These are phyloP conservation scores for Fusarium chlamydosporum DNA, from an alignment of 2,329 filamentous ascomycete genomes.

Conservation along the genomic window DNA sequence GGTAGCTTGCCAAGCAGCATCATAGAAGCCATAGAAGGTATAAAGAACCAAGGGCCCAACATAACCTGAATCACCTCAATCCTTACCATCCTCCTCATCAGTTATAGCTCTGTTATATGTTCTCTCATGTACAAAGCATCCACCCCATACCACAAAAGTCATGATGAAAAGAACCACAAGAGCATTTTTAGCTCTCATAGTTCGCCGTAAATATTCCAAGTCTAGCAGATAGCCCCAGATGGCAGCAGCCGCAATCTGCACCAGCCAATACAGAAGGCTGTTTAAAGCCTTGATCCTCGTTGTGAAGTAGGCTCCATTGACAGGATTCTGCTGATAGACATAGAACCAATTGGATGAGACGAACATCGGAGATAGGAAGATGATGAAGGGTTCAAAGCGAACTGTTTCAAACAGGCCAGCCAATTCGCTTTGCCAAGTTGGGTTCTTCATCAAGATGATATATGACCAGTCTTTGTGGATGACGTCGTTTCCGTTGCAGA, in stretches of 20 bases:
- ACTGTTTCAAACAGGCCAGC: slow-evolving; percentile 81
- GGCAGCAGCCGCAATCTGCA: slow-evolving; percentile 80
- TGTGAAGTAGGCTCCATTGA: slow-evolving; percentile 79
- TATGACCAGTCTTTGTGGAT: slow-evolving; percentile 82
- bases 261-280: slow-evolving; percentile 77
- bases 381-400: slow-evolving; percentile 74
- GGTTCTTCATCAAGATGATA: slow-evolving; percentile 91
- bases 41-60: slow-evolving; percentile 88
- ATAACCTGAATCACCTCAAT: slow-evolving; percentile 77
- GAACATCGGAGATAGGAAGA: slow-evolving; percentile 85
- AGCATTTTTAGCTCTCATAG: slow-evolving; percentile 75
- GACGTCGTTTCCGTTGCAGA: slow-evolving; percentile 80
- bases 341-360: slow-evolving; percentile 87
- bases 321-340: slow-evolving; percentile 80
- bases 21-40: slow-evolving; percentile 91
- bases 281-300: slow-evolving; percentile 80
- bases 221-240: slow-evolving; percentile 82
- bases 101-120: slow-evolving; percentile 36
- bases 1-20: slow-evolving; percentile 89
- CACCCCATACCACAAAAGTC: slow-evolving; percentile 86
- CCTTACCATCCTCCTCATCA: slow-evolving; percentile 50
- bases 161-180: slow-evolving; percentile 74
- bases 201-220: slow-evolving; percentile 69
- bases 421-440: slow-evolving; percentile 85
- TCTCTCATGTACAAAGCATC: slow-evolving; percentile 82